Evolutionary conservation across 83 land plant genomes (phyloP).

Genomic region (Larix sibirica): DNA sequence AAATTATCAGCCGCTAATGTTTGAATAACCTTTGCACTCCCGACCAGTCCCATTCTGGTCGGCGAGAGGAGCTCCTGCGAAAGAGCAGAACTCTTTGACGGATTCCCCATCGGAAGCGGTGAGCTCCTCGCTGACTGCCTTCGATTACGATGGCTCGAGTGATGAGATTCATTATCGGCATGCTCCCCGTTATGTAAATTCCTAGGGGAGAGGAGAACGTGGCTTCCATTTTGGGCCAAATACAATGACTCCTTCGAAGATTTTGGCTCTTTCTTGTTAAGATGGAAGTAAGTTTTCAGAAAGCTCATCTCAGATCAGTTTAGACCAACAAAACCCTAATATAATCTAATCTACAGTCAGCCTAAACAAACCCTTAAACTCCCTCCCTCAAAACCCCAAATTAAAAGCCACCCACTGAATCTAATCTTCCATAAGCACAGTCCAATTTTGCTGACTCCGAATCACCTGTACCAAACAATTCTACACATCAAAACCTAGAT

Average conservation of each 20-base stretch:
- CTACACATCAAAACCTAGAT: too few species aligned
- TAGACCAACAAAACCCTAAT: neutral
- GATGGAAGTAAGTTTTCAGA: slow-evolving; percentile 7
- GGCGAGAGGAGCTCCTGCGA: neutral
- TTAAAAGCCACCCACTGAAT: too few species aligned
- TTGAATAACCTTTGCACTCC: slow-evolving; percentile 15
- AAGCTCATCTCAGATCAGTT: slow-evolving; percentile 5
- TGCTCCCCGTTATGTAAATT: neutral
- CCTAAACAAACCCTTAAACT: too few species aligned
- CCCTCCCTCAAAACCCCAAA: too few species aligned
- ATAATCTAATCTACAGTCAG: neutral
- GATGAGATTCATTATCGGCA: neutral
- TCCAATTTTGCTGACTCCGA: too few species aligned
- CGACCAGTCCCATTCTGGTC: slow-evolving; percentile 11
- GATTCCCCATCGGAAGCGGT: neutral
- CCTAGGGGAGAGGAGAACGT: neutral
- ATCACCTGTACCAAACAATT: too few species aligned
- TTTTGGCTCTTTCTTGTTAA: neutral
- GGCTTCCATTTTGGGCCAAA: slow-evolving; percentile 11
- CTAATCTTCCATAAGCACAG: too few species aligned
- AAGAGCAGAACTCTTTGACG: neutral
- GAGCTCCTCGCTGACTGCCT: neutral
- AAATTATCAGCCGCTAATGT: slow-evolving; percentile 2
- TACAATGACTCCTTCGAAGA: neutral
- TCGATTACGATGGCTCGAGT: neutral